phyloP scores from a whole-genome alignment of 495 filamentous ascomycete genomes.

The Cairneyella variabilis region DNA sequence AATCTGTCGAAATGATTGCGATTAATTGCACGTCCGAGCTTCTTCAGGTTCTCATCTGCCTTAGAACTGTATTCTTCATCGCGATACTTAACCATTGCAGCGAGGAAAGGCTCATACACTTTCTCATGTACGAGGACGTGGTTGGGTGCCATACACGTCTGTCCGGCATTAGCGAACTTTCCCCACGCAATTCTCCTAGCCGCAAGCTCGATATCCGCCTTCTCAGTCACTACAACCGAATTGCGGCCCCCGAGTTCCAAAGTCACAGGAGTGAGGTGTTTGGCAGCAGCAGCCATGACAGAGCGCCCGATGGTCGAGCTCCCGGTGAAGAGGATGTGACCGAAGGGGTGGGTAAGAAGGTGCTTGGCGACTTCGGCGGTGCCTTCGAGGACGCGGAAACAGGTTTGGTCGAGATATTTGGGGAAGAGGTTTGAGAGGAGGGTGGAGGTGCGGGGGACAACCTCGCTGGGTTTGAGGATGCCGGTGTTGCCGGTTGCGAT shows the following conservation, averaged over 20 bases:
- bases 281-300: slow-evolving; percentile 67
- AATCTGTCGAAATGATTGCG: too few relatives aligned
- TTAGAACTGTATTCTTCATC: too few relatives aligned
- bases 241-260: slow-evolving; percentile 47
- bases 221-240: slow-evolving; percentile 47
- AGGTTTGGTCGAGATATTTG: slow-evolving; percentile 55
- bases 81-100: too few relatives aligned
- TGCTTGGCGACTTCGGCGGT: too few relatives aligned
- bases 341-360: slow-evolving; percentile 67
- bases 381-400: slow-evolving; percentile 61
- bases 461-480: slow-evolving; percentile 69
- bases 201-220: slow-evolving; percentile 52
- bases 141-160: slow-evolving; percentile 60
- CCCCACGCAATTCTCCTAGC: slow-evolving; percentile 65
- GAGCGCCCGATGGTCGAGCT: slow-evolving; percentile 59
- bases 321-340: slow-evolving; percentile 80
- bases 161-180: slow-evolving; percentile 65
- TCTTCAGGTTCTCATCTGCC: too few relatives aligned
- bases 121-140: slow-evolving; percentile 67
- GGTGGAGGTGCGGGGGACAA: slow-evolving; percentile 53
- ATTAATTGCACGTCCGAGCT: too few relatives aligned
- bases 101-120: too few relatives aligned
- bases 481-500: slow-evolving; percentile 71
- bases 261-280: slow-evolving; percentile 62
- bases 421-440: slow-evolving; percentile 53